Evolutionary conservation across 352 stramenopile species (phyloP).

Genomic region (Aphanomyces astaci): DNA sequence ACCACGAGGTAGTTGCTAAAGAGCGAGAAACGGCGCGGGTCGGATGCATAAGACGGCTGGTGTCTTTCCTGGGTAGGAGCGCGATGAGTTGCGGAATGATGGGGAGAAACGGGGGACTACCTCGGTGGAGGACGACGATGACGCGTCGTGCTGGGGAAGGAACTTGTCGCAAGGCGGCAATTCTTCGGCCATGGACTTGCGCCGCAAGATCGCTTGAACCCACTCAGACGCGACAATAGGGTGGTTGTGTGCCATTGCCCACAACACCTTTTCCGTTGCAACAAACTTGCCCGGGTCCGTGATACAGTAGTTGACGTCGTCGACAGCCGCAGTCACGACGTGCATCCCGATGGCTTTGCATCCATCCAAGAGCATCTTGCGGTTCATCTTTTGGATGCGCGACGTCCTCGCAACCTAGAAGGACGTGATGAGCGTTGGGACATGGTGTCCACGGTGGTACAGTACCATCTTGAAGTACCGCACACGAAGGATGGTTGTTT

Average conservation of each 20-base stretch:
- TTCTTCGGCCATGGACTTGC: slow-evolving; percentile 61
- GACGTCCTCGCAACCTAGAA: slow-evolving; percentile 29
- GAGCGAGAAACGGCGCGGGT: slow-evolving; percentile 28
- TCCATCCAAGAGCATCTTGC: slow-evolving; percentile 54
- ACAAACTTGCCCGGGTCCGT: slow-evolving; percentile 76
- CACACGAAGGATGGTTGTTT: slow-evolving; percentile 69
- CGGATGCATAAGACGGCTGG: slow-evolving; percentile 5
- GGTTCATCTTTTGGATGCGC: slow-evolving; percentile 52
- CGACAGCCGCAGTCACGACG: slow-evolving; percentile 42
- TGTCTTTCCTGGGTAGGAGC: neutral
- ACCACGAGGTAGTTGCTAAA: slow-evolving; percentile 64
- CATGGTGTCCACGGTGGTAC: slow-evolving; percentile 27
- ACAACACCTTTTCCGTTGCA: slow-evolving; percentile 79
- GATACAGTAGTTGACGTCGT: slow-evolving; percentile 75
- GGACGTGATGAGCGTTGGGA: neutral
- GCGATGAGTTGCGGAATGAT: slow-evolving; percentile 1
- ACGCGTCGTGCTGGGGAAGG: slow-evolving; percentile 29
- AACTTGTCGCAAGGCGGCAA: slow-evolving; percentile 71
- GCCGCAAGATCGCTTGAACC: slow-evolving; percentile 69
- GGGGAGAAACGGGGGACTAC: slow-evolving; percentile 29
- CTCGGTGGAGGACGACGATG: slow-evolving; percentile 3
- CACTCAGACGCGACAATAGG: slow-evolving; percentile 72
- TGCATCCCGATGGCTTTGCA: slow-evolving; percentile 80
- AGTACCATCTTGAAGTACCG: slow-evolving; percentile 72
- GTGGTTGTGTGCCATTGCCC: slow-evolving; percentile 78